phyloP scores from a whole-genome alignment of 768 basidiomycete species.

The Chalciporus piperatus region DNA sequence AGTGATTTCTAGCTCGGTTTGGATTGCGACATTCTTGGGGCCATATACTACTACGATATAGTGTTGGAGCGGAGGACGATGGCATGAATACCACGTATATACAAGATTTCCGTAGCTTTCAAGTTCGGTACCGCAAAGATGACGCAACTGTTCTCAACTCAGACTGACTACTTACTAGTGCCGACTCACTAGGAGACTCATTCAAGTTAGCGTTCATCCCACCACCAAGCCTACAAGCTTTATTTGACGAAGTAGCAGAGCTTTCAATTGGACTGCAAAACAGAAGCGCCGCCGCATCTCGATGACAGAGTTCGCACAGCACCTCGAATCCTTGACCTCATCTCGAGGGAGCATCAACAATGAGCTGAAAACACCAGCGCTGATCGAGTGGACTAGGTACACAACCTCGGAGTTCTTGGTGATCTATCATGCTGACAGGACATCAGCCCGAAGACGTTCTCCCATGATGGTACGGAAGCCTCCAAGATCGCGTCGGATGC shows the following conservation, averaged over 20 bases:
- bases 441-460: conserved; percentile 14
- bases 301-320: conserved; percentile 23
- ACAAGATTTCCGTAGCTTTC: neutral
- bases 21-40: neutral
- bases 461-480: conserved; percentile 15
- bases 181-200: too few species aligned
- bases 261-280: too few species aligned
- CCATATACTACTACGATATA: too few species aligned
- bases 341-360: conserved; percentile 5
- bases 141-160: too few species aligned
- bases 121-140: too few species aligned
- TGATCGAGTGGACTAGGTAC: conserved; percentile 28
- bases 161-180: too few species aligned
- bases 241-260: neutral
- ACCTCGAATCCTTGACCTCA: conserved; percentile 22
- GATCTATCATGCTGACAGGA: conserved; percentile 13
- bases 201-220: too few species aligned
- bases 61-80: too few species aligned
- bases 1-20: neutral
- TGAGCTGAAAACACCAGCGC: conserved; percentile 13
- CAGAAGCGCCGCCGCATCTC: neutral
- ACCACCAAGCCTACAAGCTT: too few species aligned
- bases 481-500: neutral
- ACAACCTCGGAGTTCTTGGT: neutral
- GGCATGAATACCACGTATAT: too few species aligned